Base-by-base conservation (phyloP, 441 rosid genomes). In the Heliophila coronopifolia region DNA sequence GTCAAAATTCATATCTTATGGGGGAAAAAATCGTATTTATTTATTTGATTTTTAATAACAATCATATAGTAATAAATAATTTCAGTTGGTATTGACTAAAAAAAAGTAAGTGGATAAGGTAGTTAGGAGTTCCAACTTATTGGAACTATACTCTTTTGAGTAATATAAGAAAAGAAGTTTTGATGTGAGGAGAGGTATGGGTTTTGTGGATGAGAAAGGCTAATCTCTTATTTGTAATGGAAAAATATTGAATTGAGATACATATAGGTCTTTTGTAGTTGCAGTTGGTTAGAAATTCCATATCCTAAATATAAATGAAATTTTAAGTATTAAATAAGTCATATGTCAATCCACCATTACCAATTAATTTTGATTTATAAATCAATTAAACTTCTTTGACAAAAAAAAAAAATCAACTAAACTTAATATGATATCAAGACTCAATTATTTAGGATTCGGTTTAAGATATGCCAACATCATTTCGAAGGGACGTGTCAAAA, bases 101-200 rank as follows among this genome's bases (percentile, higher is more conserved):
- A 41, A 63, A 63, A n/a, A n/a, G 27, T 25, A 22, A 49, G 4
- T 49, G 51, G 68, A 56, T 56, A 64, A 49, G 69, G 58, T 35
- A 41, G 63, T 58, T 49, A 64, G 17, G 58, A 41, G 40, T 35
- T 49, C 40, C 40, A 48, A 47, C 17, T 13, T 34, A 34, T 10
- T 25, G 20, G 42, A 57, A 56, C 48, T 49, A 50, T 34, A 33
- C 56, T 56, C 34, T 56, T 42, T 22, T n/a, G 10, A 42, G 69
- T 48, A 28, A 64, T 42, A 54, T 12, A 40, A 63, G 44, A 33
- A 25, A 63, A 54, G 5, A 13, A 32, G 25, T 15, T 48, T 33
- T 50, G 51, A 40, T 48, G 31, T 24, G 39, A 22, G 32, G 23
- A 63, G 26, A 56, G 53, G 48, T 52, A 50, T 64, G 63, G 68